Percentiles rank a stretch among this genome's conserved stretches.
These are phyloP conservation scores for Penium margaritaceum DNA, from an alignment of 139 green algal species.

Conservation along the genomic window DNA sequence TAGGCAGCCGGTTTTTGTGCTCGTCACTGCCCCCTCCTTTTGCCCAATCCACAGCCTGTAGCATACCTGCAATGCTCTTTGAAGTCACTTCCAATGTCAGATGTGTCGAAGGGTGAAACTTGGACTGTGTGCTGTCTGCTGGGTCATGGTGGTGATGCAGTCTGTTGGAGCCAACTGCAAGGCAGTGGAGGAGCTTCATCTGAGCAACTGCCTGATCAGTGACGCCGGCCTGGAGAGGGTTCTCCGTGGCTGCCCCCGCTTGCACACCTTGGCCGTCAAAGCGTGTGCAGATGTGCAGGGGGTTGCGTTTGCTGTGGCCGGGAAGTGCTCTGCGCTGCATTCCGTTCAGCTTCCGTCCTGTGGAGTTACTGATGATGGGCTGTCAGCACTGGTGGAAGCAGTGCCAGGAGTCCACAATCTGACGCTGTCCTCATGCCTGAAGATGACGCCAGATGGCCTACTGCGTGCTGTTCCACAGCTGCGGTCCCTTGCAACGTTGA, in stretches of 20 bases:
- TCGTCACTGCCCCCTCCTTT: background rate
- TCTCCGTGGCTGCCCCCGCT: background rate
- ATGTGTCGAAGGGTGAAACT: too few relatives aligned
- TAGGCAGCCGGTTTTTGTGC: background rate
- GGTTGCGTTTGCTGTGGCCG: background rate
- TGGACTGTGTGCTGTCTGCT: too few relatives aligned
- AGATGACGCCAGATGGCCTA: constrained; percentile 7
- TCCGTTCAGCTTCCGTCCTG: constrained; percentile 9
- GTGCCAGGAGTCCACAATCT: background rate
- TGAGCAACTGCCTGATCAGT: constrained; percentile 22
- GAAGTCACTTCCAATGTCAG: background rate
- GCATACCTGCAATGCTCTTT: background rate
- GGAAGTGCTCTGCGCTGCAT: background rate
- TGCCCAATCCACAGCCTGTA: background rate
- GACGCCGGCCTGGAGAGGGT: constrained; percentile 13
- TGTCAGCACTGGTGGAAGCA: background rate
- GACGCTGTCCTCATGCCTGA: background rate
- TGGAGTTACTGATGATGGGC: constrained; percentile 21
- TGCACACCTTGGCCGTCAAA: constrained; percentile 11
- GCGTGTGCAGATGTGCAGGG: background rate
- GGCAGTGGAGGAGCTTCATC: constrained; percentile 4
- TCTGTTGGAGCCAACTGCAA: constrained; percentile 10
- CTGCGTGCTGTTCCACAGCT: background rate
- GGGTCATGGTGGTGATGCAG: background rate
- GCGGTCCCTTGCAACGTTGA: constrained; percentile 1